Conservation (phyloP, 495 filamentous ascomycete species). For the Clavariopsis aquatica region DNA sequence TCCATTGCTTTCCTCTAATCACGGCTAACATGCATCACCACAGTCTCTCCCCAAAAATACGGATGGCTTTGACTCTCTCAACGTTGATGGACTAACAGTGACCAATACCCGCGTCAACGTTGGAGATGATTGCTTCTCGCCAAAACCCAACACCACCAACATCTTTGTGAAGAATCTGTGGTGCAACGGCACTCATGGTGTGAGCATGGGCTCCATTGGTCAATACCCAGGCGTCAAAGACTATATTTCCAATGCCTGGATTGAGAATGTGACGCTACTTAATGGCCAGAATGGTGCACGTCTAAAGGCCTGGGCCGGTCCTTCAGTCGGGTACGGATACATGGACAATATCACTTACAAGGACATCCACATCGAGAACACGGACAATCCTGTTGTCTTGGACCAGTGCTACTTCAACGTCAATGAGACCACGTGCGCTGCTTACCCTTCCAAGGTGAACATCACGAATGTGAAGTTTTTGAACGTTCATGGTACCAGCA, state of each 20-base stretch:
- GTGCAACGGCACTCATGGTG: constrained; percentile 73
- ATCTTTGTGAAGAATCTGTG: constrained; percentile 69
- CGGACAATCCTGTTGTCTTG: constrained; percentile 64
- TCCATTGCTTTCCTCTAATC: neutral
- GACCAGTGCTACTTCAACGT: constrained; percentile 67
- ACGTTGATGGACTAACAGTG: constrained; percentile 62
- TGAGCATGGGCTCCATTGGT: constrained; percentile 67
- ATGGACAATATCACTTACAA: constrained; percentile 62
- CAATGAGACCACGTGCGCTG: constrained; percentile 61
- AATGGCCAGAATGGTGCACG: constrained; percentile 67
- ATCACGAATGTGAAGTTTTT: constrained; percentile 52
- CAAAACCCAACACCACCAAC: constrained; percentile 75
- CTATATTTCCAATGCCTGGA: constrained; percentile 64
- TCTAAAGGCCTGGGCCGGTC: constrained; percentile 70
- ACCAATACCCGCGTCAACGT: constrained; percentile 70
- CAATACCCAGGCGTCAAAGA: constrained; percentile 61
- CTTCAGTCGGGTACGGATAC: constrained; percentile 58
- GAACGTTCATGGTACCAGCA: constrained; percentile 53
- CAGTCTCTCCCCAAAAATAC: constrained; percentile 62
- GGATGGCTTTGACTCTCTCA: constrained; percentile 66
- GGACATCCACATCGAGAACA: constrained; percentile 57
- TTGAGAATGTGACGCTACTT: constrained; percentile 67
- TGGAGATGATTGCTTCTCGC: constrained; percentile 72
- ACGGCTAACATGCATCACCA: constrained; percentile 45
- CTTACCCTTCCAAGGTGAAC: constrained; percentile 60